Evolutionary conservation across 139 green algal species (phyloP), one percentile per base, ranked within the genome.

Genomic region (Gonium pectorale): DNA sequence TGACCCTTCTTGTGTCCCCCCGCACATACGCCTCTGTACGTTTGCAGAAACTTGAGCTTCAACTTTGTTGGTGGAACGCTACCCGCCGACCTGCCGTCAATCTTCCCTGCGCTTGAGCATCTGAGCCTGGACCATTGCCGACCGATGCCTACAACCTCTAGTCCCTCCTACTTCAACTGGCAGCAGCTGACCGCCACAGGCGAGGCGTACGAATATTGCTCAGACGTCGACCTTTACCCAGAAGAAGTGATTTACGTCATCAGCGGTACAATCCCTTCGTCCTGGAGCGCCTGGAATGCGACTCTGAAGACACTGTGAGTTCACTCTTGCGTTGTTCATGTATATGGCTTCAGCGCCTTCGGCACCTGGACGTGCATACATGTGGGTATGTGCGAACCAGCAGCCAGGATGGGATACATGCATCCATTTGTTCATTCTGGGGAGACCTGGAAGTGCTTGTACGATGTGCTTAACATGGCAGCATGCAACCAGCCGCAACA

Each of bases 81-180:
- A 5, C 73, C 73, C 54, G 52, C 73, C 26, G 37, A 81, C 54
- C 73, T 81, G 35, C 73, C 73, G 24, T 29, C 41, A 35, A 69
- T 81, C 35, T 81, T 81, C 54, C 73, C 73, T 8, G 26, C 52
- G 5, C 73, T 81, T 24, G 73, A 81, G 73, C 73, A 81, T 38
- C 54, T 81, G 1, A 38, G 73, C 52, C 37, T 81, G 24, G 73
- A 81, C 73, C 73, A 81, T 38, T 81, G 73, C 73, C 73, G 73
- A 27, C 6, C n/a, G n/a, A 31, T n/a, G 46, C 8, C 27, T 4
- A 9, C 41, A 27, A 35, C 31, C 37, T 51, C 5, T n/a, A n/a
- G 2, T 7, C 46, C 46, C 73, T 2, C 26, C 24, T 6, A 37
- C 35, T 69, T 81, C 26, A 68, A 54, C 73, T 69, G 54, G 73